phyloP scores from a whole-genome alignment of 1,139 yeast genomes.

The Geotrichum siamense region DNA sequence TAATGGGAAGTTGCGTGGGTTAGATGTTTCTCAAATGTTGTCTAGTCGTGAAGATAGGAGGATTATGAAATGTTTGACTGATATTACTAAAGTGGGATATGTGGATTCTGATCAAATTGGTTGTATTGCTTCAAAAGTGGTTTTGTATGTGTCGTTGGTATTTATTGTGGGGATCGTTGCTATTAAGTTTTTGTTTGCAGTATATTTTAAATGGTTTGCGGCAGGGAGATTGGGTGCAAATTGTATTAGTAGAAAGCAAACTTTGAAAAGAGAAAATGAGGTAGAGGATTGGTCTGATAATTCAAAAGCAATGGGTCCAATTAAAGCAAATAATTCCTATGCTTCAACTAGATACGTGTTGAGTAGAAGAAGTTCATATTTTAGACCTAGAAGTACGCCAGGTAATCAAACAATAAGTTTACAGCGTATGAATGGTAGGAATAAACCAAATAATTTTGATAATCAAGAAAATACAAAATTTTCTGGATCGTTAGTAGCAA shows the following conservation, averaged over 20 bases:
- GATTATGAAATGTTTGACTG: constrained; percentile 68
- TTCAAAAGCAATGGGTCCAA: constrained; percentile 47
- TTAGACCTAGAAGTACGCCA: neutral
- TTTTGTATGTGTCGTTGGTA: constrained; percentile 58
- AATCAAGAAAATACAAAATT: neutral
- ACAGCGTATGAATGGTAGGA: neutral
- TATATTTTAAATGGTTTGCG: constrained; percentile 68
- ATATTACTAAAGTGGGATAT: constrained; percentile 71
- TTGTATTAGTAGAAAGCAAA: constrained; percentile 46
- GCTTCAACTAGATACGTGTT: neutral
- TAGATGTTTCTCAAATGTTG: constrained; percentile 15
- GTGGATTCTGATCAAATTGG: constrained; percentile 78
- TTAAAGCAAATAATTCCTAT: constrained; percentile 27
- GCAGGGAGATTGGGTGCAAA: constrained; percentile 61
- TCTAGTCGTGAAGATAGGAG: constrained; percentile 34
- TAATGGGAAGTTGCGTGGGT: constrained; percentile 34
- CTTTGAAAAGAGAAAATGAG: constrained; percentile 49
- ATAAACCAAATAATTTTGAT: neutral
- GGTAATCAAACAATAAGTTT: constrained; percentile 4
- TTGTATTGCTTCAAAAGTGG: constrained; percentile 71
- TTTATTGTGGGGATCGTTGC: constrained; percentile 67
- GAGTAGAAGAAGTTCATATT: neutral
- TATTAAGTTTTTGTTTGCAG: constrained; percentile 65
- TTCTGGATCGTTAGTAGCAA: neutral
- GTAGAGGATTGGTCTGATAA: constrained; percentile 76